These are phyloP conservation scores for Talinum fruticosum DNA, from an alignment of 148 eudicot genomes.

Conservation along the genomic window DNA sequence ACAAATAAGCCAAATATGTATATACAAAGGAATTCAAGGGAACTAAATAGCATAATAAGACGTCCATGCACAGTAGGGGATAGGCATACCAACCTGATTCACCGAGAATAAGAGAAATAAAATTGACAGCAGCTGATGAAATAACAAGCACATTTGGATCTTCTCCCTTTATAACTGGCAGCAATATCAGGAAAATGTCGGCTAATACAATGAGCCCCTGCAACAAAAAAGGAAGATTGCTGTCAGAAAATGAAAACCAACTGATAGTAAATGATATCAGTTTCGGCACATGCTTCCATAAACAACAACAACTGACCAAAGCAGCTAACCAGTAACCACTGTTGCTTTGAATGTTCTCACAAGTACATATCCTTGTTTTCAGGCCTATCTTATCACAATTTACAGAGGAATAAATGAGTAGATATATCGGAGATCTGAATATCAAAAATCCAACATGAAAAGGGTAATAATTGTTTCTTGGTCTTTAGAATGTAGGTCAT, in stretches of 20 bases:
- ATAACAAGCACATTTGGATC: constrained; percentile 31
- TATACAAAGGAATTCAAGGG: neutral
- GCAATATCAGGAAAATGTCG: constrained; percentile 26
- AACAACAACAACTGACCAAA: neutral
- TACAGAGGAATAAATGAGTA: constrained; percentile 79
- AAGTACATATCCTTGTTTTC: constrained; percentile 12
- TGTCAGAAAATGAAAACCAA: neutral
- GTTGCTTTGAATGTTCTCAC: neutral
- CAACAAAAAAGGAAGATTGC: constrained; percentile 3
- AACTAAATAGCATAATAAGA: neutral
- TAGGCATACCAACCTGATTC: constrained; percentile 42
- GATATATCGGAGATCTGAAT: constrained; percentile 91
- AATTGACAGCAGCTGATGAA: constrained; percentile 32
- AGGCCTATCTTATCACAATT: constrained; percentile 73
- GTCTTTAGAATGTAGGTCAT: neutral
- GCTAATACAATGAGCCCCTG: constrained; percentile 44
- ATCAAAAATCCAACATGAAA: constrained; percentile 89
- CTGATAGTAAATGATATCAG: neutral
- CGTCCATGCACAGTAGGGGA: neutral
- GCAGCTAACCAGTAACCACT: neutral
- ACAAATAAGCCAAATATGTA: constrained; percentile 15
- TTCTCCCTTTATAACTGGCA: constrained; percentile 34
- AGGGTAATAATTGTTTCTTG: constrained; percentile 45
- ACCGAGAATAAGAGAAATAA: constrained; percentile 45
- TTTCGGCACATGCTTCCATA: neutral